Evolutionary conservation across 2,329 filamentous ascomycete genomes (phyloP), one percentile per base, ranked within the genome.

Genomic region (Exophiala sideris): DNA sequence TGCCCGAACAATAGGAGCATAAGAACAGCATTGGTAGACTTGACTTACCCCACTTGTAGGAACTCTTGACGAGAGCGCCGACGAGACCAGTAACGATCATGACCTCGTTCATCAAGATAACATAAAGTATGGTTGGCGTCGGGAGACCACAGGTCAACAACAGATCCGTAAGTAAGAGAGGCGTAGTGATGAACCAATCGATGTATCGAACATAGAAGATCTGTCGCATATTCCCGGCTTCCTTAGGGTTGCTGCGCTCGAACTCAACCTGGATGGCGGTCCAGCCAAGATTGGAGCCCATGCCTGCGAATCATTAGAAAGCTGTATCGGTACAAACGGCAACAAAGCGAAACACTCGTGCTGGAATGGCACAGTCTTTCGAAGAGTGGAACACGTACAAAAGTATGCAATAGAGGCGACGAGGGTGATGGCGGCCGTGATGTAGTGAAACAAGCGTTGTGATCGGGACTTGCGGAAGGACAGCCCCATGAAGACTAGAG

Each of bases 21-120:
- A 16, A 18, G 9, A 11, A 32, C 6, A 6, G 20, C 33, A n/a
- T 18, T 40, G 14, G 21, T 5, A 33, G 83, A 82, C 82, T 88
- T 66, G 54, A 53, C 42, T 4, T 59, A 59, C 57, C 50, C 45
- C 41, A 59, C 65, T 87, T 88, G 73, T 87, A 88, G 2, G 70
- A 72, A 7, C 79, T 81, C 12, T 69, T 66, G 3, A 86, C 82
- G 1, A 88, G 77, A 2, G 85, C 83, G 24, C 86, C 85, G 14
- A 87, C 76, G 5, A 88, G 76, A 20, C 83, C 83, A 18, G 79
- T 81, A n/a, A 87, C 71, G 45, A 88, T 79, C 83, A 88, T 86
- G 62, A 87, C 74, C 63, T 80, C 73, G 58, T 86, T 83, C 2
- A 86, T 75, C 4, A 88, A 71, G 6, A 88, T 73, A 1, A 82